phyloP scores from a whole-genome alignment of 2,329 filamentous ascomycete species.

The Venturiaceae sp. region DNA sequence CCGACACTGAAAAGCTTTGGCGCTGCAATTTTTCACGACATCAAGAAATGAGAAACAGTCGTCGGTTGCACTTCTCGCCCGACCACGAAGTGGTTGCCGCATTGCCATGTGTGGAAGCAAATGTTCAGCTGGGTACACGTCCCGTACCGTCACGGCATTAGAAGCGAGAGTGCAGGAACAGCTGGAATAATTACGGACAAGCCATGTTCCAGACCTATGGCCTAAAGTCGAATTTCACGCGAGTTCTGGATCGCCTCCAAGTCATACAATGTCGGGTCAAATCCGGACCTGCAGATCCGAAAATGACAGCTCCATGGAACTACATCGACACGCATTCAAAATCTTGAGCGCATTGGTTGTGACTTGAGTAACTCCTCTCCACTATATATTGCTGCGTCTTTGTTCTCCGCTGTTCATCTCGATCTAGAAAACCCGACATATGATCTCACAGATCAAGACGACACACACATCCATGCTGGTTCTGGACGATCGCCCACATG shows the following conservation, averaged over 20 bases:
- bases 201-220: background rate
- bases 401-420: background rate
- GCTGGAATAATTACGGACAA: background rate
- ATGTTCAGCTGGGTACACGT: background rate
- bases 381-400: too few species aligned
- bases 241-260: background rate
- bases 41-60: too few species aligned
- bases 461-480: background rate
- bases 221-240: background rate
- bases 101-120: background rate
- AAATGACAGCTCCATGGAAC: background rate
- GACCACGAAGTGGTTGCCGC: background rate
- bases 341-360: too few species aligned
- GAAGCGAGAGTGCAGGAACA: background rate
- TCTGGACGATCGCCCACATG: too few species aligned
- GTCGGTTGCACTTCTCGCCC: background rate
- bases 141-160: background rate
- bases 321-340: too few species aligned
- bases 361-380: background rate
- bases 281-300: background rate
- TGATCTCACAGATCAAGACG: background rate
- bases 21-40: too few species aligned
- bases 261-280: background rate
- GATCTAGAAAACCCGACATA: background rate
- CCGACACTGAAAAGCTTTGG: too few species aligned